These are phyloP conservation scores for Thozetella sp. DNA, from an alignment of 495 filamentous ascomycete species.

Conservation along the genomic window DNA sequence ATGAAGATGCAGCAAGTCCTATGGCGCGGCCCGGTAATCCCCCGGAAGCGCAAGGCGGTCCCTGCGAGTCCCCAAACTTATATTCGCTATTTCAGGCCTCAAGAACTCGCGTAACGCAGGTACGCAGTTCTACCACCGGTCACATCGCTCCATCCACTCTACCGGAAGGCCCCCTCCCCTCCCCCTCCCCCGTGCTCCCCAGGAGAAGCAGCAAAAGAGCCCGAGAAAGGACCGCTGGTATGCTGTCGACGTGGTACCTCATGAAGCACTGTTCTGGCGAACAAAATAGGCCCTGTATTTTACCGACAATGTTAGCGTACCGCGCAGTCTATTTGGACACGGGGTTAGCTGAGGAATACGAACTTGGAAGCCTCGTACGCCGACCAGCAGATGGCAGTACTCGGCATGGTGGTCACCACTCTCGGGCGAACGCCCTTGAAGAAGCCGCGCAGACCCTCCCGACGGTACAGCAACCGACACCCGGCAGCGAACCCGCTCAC, in stretches of 20 bases:
- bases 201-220: no score
- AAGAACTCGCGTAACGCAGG: neutral
- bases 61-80: no score
- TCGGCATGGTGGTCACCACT: constrained; percentile 96
- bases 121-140: neutral
- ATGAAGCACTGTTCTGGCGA: constrained; percentile 38
- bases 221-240: neutral
- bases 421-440: constrained; percentile 89
- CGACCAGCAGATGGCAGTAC: constrained; percentile 98
- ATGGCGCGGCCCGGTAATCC: no score
- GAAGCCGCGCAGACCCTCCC: constrained; percentile 86
- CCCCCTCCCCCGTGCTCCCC: no score
- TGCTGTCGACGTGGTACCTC: neutral
- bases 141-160: neutral
- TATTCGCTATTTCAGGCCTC: neutral
- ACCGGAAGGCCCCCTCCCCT: neutral
- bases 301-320: constrained; percentile 12
- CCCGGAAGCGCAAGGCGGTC: no score
- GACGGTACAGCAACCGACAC: constrained; percentile 77
- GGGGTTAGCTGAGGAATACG: constrained; percentile 16
- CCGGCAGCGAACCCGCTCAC: constrained; percentile 83
- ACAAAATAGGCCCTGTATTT: constrained; percentile 56
- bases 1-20: no score
- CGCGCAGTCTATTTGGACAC: neutral
- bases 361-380: constrained; percentile 64